Evolutionary conservation across 495 filamentous ascomycete species (phyloP).

Genomic region (Penicillium crystallinum): DNA sequence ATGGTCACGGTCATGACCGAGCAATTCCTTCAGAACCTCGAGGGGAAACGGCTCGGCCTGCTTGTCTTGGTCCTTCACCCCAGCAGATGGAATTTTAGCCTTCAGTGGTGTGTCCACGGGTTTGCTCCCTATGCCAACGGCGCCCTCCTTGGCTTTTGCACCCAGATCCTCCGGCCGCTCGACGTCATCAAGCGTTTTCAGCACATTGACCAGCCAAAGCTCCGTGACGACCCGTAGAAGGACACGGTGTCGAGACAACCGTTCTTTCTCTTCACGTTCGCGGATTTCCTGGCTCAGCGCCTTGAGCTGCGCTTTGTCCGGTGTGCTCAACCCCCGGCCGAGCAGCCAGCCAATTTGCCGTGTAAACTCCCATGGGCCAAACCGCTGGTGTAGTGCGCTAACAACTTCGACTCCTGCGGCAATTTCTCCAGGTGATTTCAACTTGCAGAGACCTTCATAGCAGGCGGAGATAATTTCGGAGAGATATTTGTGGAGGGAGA

Average conservation of each 20-base stretch:
- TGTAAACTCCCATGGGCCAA: conserved; percentile 87
- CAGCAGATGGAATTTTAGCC: conserved; percentile 24
- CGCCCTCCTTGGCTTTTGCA: conserved; percentile 58
- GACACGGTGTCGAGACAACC: conserved; percentile 76
- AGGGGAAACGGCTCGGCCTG: conserved; percentile 82
- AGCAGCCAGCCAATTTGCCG: conserved; percentile 88
- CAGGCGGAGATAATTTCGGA: conserved; percentile 98
- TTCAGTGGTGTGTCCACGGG: conserved; percentile 52
- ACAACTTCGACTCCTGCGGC: conserved; percentile 88
- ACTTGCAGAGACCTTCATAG: conserved; percentile 88
- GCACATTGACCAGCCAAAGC: conserved; percentile 86
- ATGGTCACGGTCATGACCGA: conserved; percentile 91
- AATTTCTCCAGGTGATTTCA: conserved; percentile 86
- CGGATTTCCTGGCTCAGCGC: conserved; percentile 69
- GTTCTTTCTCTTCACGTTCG: conserved; percentile 95
- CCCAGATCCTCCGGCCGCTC: conserved; percentile 77
- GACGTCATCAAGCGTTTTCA: conserved; percentile 86
- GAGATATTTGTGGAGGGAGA: conserved; percentile 95
- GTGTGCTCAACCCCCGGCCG: conserved; percentile 85
- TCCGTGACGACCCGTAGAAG: conserved; percentile 89
- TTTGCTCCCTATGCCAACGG: conserved; percentile 42
- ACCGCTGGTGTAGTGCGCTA: conserved; percentile 92
- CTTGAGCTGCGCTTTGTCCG: conserved; percentile 82
- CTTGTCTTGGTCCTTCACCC: conserved; percentile 34
- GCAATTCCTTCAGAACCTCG: conserved; percentile 92